These are phyloP conservation scores for Colletotrichum limetticola DNA, from an alignment of 2,329 filamentous ascomycete genomes.

Conservation along the genomic window DNA sequence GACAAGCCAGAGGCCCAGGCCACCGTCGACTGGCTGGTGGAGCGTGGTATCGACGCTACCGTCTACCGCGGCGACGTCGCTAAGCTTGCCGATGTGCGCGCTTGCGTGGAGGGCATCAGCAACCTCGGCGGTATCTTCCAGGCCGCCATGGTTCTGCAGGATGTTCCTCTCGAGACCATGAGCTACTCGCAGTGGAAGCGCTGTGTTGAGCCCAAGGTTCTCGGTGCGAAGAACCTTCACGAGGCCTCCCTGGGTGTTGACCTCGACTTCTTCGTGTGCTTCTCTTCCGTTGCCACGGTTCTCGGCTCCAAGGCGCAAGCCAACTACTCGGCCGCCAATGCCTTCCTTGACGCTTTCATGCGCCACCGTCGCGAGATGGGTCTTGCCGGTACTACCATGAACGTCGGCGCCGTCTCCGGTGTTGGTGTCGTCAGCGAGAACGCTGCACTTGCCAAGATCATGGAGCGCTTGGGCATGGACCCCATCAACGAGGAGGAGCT, in stretches of 20 bases:
- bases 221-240: conserved; percentile 48
- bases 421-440: conserved; percentile 38
- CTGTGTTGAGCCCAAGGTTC: conserved; percentile 43
- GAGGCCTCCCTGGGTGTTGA: conserved; percentile 34
- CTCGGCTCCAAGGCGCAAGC: conserved; percentile 39
- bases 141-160: conserved; percentile 49
- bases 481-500: conserved; percentile 39
- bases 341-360: conserved; percentile 47
- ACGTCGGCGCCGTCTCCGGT: conserved; percentile 46
- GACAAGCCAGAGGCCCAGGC: conserved; percentile 47
- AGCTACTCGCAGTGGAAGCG: conserved; percentile 39
- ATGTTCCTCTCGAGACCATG: conserved; percentile 41
- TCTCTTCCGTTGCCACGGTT: conserved; percentile 40
- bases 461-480: conserved; percentile 35
- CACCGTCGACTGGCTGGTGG: conserved; percentile 37
- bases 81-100: conserved; percentile 40
- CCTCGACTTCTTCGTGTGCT: conserved; percentile 45
- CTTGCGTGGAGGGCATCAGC: conserved; percentile 35
- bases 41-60: conserved; percentile 33
- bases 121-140: conserved; percentile 52
- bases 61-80: conserved; percentile 47
- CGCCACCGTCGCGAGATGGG: conserved; percentile 42
- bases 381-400: conserved; percentile 45
- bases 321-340: conserved; percentile 50
- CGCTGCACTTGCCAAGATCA: conserved; percentile 31